These are phyloP conservation scores for Pestalotiopsis sp. DNA, from an alignment of 2,329 filamentous ascomycete genomes.

Conservation along the genomic window DNA sequence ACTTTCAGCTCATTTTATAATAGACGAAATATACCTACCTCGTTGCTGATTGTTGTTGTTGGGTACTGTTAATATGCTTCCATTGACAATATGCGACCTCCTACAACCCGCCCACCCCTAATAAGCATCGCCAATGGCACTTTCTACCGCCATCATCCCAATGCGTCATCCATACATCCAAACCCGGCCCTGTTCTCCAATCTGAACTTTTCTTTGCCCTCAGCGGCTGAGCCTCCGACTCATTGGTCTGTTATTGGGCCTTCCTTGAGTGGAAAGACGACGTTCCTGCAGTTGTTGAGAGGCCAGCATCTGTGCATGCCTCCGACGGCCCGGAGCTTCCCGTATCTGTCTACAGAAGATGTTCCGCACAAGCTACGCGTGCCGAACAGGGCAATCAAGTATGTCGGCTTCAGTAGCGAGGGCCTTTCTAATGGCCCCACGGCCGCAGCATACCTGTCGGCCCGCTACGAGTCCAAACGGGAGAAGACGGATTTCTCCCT, in stretches of 20 bases:
- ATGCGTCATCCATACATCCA: constrained; percentile 45
- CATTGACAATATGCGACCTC: constrained; percentile 39
- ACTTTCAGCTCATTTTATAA: background rate
- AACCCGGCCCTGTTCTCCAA: constrained; percentile 77
- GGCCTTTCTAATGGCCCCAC: constrained; percentile 58
- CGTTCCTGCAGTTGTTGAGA: constrained; percentile 77
- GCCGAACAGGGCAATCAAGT: constrained; percentile 73
- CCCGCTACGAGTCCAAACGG: constrained; percentile 84
- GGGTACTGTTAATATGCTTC: constrained; percentile 14
- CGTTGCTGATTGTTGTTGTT: background rate
- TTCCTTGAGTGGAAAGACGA: constrained; percentile 78
- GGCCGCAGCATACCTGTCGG: constrained; percentile 82
- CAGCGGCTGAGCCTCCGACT: constrained; percentile 50
- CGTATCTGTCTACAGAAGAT: constrained; percentile 69
- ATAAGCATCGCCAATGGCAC: constrained; percentile 78
- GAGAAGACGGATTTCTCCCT: constrained; percentile 90
- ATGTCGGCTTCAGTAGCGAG: constrained; percentile 88
- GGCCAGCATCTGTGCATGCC: constrained; percentile 78
- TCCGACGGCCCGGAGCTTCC: constrained; percentile 75
- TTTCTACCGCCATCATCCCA: constrained; percentile 79
- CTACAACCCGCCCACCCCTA: constrained; percentile 54
- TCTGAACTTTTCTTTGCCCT: constrained; percentile 71
- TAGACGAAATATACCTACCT: background rate
- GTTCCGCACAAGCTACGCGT: constrained; percentile 59
- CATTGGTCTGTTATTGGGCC: constrained; percentile 87